Evolutionary conservation across 768 basidiomycete species (phyloP), one percentile per base, ranked within the genome.

Genomic region (Lentinus brumalis): DNA sequence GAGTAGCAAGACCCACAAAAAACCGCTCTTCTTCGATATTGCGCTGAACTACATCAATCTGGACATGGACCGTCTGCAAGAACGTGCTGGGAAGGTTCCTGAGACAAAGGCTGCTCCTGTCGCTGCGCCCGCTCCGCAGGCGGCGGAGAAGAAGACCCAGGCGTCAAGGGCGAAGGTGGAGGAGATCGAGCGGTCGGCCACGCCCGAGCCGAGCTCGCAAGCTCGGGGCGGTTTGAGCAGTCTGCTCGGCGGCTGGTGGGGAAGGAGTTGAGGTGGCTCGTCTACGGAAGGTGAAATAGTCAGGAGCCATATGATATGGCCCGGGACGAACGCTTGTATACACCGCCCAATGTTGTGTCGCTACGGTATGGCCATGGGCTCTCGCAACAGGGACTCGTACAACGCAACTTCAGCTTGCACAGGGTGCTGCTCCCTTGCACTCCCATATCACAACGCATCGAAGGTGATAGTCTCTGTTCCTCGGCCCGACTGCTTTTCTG

Each of bases 1-100:
- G 0, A 79, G 82, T 50, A 70, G 78, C 51, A 79, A 81, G 67
- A 73, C 78, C 41, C 78, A 87, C 69, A 87, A 88, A 77, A 96
- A 96, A 70, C 92, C 93, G 15, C 69, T 94, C 42, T 97, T 98
- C 79, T 97, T 96, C 75, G 92, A 97, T 71, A 90, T 94, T 62
- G 95, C 94, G 16, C 85, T 95, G 68, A 97, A 96, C 74, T 97
- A 96, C 70, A 87, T 93, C 56, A 86, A 91, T 64, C 74, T 94
- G 60, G 91, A 95, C 68, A 88, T 95, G 86, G 89, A 92, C 47
- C 77, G 83, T 53, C 74, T 97, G 59, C 76, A 86, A 67, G 83
- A 81, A 59, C 79, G 89, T 16, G 91, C 88, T 3, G 94, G 94
- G 1, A 87, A 86, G 75, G 71, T 78, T 47, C 56, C 75, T 2